Base-by-base conservation (phyloP, 768 basidiomycete genomes). In the Tylopilus vinaceipallidus region DNA sequence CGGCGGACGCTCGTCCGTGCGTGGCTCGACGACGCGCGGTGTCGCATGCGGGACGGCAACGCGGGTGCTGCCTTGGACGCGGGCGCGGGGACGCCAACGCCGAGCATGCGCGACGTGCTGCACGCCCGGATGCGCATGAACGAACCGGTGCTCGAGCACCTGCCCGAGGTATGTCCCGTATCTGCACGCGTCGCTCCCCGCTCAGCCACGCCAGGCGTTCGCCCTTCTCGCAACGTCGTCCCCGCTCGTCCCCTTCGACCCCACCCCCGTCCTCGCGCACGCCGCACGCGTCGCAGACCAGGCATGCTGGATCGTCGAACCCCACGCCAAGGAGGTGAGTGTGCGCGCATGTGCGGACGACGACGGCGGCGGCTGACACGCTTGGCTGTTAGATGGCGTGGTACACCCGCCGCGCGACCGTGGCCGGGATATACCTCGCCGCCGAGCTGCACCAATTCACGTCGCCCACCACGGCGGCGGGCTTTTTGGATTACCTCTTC, bases 381-480 rank as follows among this genome's bases (percentile, higher is more conserved):
- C 23, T 14, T 30, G 41, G 23, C 13, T 30, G 14, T 19, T 47
- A 91, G 89, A 69, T 81, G 44, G 73, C 78, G 8, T 92, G 90
- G 90, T 91, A 91, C 64, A 70, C 82, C 6, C 78, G 74, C 30
- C 75, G 91, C 29, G 80, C 78, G 0, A 78, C 86, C 1, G 59
- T 91, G 26, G 81, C 86, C 7, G 75, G 78, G 2, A 70, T 88
- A 13, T 93, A 92, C 57, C 74, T 79, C 13, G 82, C 85, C n/a
- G 81, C 88, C 53, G 90, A 92, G 68, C 72, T 93, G 14, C 90
- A 91, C 59, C 90, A 93, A 61, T 62, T 93, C n/a, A 77, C 80
- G 0, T 92, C 90, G 2, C 87, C 90, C 4, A 60, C 71, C 12
- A 88, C 88, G 3, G 81, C 86, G 0, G 68, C 72, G 24, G 67